Base-by-base conservation (phyloP, 225 moss, liverwort and hornwort genomes). In the Marchantia polymorpha region DNA sequence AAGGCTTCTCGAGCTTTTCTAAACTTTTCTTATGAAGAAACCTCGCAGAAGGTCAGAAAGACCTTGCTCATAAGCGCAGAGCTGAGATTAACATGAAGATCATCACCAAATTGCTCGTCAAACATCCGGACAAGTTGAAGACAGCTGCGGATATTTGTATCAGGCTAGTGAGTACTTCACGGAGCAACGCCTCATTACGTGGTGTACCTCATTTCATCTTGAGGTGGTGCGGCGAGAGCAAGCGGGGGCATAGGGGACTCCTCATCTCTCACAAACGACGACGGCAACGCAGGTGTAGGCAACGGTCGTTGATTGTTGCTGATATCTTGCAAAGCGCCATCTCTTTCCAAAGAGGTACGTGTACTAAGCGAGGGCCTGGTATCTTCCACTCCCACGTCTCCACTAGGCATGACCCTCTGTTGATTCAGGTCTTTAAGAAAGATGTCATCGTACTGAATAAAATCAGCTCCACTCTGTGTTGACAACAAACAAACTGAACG, bases 161-260 rank as follows among this genome's bases (percentile, higher is more conserved):
- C 39, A 39, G 39, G 39, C 39, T 39, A 39, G 39, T 5, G 39
- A 39, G 39, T 39, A 39, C 39, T 39, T 39, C 5, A 39, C 39
- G 56, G 56, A 13, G 56, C 51, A 26, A 73, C 73, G 10, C 14
- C 30, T 2, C 8, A 30, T 58, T 29, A 56, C 1, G 14, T 23
- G 22, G 53, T 26, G 59, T 71, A 86, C 86, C 86, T 86, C 75
- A 78, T 78, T 82, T 92, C 89, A 81, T 90, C 89, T 71, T 88
- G 81, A 52, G 89, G 83, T 69, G 79, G 82, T 76, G 91, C 86
- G 6, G 87, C 83, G 71, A 95, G 89, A 76, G 87, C 83, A 79
- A 87, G 75, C 59, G 95, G 94, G 63, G 91, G 91, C 89, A 92
- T 91, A 61, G 90, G 91, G 26, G 90, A 86, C 80, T 95, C 93